Base-by-base conservation (phyloP, 83 land plant species). In the Larix sibirica region DNA sequence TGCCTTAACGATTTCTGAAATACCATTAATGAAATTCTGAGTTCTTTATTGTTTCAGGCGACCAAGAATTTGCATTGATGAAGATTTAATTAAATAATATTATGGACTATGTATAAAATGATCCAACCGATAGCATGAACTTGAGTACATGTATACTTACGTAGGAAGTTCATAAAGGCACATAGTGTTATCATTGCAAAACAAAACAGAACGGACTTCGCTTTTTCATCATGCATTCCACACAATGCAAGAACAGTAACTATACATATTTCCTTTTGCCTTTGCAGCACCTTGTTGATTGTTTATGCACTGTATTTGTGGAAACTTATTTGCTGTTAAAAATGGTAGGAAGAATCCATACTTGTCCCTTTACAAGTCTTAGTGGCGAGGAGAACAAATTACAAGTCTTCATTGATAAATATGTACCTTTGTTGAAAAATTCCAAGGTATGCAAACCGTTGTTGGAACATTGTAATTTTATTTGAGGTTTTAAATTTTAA, bases 241-340 rank as follows among this genome's bases (percentile, higher is more conserved):
- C 36, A 33, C 36, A 33, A 33, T 0, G 36, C 1, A 33, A 33
- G 36, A 33, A 16, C 6, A 50, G 23, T 40, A 62, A 23, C 26
- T 44, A 64, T 60, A 56, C 56, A 47, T 33, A 64, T 68, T 62
- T 74, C 1, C 66, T 4, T 17, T 63, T 42, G 20, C 20, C 77
- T 38, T 82, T 89, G 80, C 88, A 93, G 91, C 67, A 83, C 69
- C 50, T 88, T 4, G 86, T 93, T 82, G 93, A 93, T 65, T 38
- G 62, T 81, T 80, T 91, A 70, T 77, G 65, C 67, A 12, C 80
- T 3, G 76, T 86, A 79, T 59, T 81, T 28, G 64, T 70, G 0
- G 93, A 93, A 18, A 81, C 56, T 20, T 75, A 44, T 38, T 68
- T 91, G 81, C 69, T 93, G 58, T 74, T 93, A 44, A 83, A 70